Evolutionary conservation across 768 basidiomycete species (phyloP).

Genomic region (Lentinula raphanica): DNA sequence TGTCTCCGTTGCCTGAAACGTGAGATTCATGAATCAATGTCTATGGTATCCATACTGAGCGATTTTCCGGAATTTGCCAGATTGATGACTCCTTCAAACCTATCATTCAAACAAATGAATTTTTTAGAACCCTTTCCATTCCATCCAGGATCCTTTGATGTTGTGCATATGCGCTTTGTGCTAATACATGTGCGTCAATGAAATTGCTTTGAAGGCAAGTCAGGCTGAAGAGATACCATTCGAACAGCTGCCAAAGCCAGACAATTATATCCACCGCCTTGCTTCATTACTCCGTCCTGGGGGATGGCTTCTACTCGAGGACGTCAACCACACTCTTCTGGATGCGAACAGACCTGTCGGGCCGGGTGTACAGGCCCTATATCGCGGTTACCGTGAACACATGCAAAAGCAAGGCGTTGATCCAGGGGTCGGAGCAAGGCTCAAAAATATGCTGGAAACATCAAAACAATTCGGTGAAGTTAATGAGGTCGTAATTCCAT

Average conservation of each 20-base stretch:
- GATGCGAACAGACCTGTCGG: neutral
- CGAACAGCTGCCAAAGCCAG: neutral
- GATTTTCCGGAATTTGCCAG: neutral
- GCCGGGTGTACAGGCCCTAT: neutral
- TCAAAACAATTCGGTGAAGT: conserved; percentile 1
- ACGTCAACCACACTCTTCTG: conserved; percentile 1
- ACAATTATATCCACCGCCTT: neutral
- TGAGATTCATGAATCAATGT: neutral
- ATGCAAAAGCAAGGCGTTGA: conserved; percentile 1
- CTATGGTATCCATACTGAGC: neutral
- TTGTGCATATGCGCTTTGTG: conserved; percentile 5
- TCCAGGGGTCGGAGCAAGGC: neutral
- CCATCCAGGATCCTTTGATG: neutral
- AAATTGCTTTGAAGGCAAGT: neutral
- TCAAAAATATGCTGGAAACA: neutral
- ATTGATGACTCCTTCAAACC: neutral
- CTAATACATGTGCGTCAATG: neutral
- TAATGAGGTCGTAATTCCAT: neutral
- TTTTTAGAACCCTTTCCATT: conserved; percentile 1
- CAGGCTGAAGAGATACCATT: neutral
- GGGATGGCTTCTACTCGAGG: conserved; percentile 3
- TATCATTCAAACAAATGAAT: neutral
- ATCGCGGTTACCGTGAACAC: neutral
- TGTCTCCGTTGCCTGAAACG: conserved; percentile 4
- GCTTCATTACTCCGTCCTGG: conserved; percentile 2